Evolutionary conservation across 2,329 filamentous ascomycete genomes (phyloP), one percentile per base, ranked within the genome.

Genomic region (Purpureocillium lavendulum): DNA sequence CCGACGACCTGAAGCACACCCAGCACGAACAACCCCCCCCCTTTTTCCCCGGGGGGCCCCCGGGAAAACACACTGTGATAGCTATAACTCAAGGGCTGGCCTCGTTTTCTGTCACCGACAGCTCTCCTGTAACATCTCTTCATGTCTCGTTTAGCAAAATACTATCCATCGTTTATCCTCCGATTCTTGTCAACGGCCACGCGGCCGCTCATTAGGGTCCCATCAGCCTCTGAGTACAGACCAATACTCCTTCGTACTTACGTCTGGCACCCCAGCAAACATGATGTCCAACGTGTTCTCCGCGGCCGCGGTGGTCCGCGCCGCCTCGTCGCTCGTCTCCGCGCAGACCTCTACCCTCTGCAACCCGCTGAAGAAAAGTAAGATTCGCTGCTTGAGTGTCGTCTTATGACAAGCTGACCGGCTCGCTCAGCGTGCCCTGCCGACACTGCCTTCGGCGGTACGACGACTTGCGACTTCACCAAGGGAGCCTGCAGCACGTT

Each of bases 361-460:
- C 59, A 67, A 78, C 56, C 75, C 75, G 36, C 60, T 65, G 39
- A 60, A 75, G 63, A 65, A 69, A 59, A 62, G 68, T 71, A 53
- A 52, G 61, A 53, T 33, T 39, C 7, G n/a, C 15, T 28, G 26
- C 10, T 4, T 4, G 9, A n/a, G 21, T 26, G 21, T 26, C n/a
- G n/a, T n/a, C n/a, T n/a, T n/a, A 10, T 26, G 21, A 26, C 5
- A 10, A 6, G 10, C 21, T 26, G 21, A 26, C 21, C 40, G 29
- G 7, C 6, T 14, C 29, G 7, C n/a, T 6, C n/a, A 76, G 73
- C 55, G 26, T 97, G 90, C 66, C 77, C 84, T 36, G 61, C 82
- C 42, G 74, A 94, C 58, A 73, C 84, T 46, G 90, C 89, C 10
- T 71, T 96, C 12, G 87, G 85, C 38, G 79, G 59, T 31, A 45